Evolutionary conservation across 139 green algal species (phyloP).

Genomic region (Micractinium sp.): DNA sequence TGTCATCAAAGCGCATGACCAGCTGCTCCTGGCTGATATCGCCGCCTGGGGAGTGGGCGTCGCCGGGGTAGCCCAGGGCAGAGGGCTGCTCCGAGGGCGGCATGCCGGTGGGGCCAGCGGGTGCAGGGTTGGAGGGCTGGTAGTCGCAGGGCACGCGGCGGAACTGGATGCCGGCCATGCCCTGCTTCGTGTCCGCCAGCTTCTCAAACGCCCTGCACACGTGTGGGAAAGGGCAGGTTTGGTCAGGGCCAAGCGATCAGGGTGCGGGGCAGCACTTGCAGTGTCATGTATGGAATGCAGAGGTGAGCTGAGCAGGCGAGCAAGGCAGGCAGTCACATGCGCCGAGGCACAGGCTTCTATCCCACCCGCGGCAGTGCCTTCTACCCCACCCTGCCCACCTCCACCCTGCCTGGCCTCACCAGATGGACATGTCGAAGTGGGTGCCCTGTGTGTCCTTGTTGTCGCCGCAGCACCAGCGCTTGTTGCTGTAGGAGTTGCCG

Average conservation of each 20-base stretch:
- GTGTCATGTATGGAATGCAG: too few relatives aligned
- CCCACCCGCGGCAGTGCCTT: too few relatives aligned
- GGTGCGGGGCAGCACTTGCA: too few relatives aligned
- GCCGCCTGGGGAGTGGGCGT: neutral
- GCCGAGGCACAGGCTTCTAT: too few relatives aligned
- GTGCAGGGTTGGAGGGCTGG: constrained; percentile 23
- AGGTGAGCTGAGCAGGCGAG: neutral
- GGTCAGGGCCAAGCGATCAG: neutral
- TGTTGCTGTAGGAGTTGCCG: constrained; percentile 49
- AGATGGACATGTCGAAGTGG: constrained; percentile 46
- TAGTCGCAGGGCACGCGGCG: constrained; percentile 39
- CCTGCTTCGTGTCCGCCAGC: constrained; percentile 18
- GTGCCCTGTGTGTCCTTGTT: constrained; percentile 10
- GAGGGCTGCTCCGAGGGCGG: neutral
- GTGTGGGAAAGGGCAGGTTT: neutral
- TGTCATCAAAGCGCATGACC: constrained; percentile 38
- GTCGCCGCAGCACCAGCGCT: constrained; percentile 57
- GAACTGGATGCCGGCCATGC: constrained; percentile 28
- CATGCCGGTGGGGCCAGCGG: neutral
- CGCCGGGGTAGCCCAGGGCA: neutral
- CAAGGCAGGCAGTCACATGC: too few relatives aligned
- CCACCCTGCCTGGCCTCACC: constrained; percentile 1
- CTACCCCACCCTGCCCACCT: neutral
- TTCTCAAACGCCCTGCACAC: constrained; percentile 40
- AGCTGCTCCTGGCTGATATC: neutral